Evolutionary conservation across 2,329 filamentous ascomycete species (phyloP).

Genomic region (Ophiostoma triangulosporum): DNA sequence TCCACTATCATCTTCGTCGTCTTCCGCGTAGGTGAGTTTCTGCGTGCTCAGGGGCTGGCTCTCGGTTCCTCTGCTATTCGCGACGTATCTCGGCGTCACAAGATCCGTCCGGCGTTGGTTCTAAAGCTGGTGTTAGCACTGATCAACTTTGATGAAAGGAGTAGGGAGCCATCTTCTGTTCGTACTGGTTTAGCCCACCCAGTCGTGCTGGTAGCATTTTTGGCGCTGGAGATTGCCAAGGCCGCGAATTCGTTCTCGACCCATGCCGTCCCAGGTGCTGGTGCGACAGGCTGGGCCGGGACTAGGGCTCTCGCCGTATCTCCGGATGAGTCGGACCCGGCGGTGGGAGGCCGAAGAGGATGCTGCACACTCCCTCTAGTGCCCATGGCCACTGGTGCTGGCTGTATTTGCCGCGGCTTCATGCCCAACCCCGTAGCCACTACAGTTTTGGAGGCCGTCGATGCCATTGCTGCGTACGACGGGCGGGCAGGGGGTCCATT

Average conservation of each 20-base stretch:
- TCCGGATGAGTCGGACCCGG: neutral
- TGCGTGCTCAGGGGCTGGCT: neutral
- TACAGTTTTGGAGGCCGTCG: neutral
- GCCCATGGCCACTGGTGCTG: too few relatives aligned
- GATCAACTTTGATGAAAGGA: neutral
- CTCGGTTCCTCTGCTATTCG: neutral
- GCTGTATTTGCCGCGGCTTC: neutral
- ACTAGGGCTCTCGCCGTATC: neutral
- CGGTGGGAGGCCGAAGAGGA: neutral
- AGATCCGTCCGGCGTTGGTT: slow-evolving; percentile 7
- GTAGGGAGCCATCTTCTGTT: neutral
- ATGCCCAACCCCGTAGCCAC: too few relatives aligned
- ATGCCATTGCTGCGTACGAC: slow-evolving; percentile 1
- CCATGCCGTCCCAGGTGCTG: neutral
- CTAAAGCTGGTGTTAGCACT: neutral
- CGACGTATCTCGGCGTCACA: slow-evolving; percentile 8
- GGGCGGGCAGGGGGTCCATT: neutral
- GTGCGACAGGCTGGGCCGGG: neutral
- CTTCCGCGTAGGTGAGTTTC: slow-evolving; percentile 6
- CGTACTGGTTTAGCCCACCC: slow-evolving; percentile 15
- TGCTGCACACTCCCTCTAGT: neutral
- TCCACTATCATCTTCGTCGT: slow-evolving; percentile 10
- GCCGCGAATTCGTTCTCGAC: slow-evolving; percentile 5
- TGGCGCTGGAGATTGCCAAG: neutral
- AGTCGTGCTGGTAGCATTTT: neutral